Evolutionary conservation across 495 filamentous ascomycete species (phyloP).

Genomic region (Halenospora varia): DNA sequence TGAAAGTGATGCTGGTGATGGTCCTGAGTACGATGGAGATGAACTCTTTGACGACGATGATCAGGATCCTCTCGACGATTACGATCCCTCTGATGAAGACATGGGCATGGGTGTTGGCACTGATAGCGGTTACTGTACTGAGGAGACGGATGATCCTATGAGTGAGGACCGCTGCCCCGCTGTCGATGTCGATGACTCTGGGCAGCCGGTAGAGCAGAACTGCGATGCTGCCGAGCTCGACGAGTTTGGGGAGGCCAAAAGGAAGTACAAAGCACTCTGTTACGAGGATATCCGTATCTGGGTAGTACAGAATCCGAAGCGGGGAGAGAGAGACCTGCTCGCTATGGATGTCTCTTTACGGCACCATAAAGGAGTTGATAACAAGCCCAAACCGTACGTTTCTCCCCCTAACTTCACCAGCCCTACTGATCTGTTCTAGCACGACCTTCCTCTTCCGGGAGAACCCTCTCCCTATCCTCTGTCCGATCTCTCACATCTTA

Average conservation of each 20-base stretch:
- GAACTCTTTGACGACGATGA: neutral
- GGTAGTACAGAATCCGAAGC: constrained; percentile 27
- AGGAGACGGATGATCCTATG: constrained; percentile 11
- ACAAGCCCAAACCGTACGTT: constrained; percentile 3
- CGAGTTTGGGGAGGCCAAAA: constrained; percentile 7
- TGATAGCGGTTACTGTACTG: constrained; percentile 15
- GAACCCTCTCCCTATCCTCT: constrained; percentile 22
- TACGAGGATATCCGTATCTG: constrained; percentile 28
- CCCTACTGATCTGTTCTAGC: constrained; percentile 10
- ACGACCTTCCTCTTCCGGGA: constrained; percentile 24
- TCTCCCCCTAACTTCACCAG: neutral
- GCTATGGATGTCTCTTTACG: constrained; percentile 25
- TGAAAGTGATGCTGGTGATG: constrained; percentile 9
- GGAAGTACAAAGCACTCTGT: constrained; percentile 22
- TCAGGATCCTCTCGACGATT: neutral
- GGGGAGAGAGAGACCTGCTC: constrained; percentile 21
- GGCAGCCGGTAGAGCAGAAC: neutral
- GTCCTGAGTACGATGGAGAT: constrained; percentile 4
- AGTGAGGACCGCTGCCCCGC: no score
- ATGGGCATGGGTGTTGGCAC: neutral
- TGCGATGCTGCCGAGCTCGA: constrained; percentile 1
- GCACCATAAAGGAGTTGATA: constrained; percentile 16
- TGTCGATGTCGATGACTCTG: neutral
- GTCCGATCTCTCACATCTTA: constrained; percentile 23
- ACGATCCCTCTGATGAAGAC: neutral